A percentile compares a stretch with the other conserved stretches of the same genome.
These are phyloP conservation scores for Lecanoromycetidae sp. DNA, from an alignment of 2,329 filamentous ascomycete species.

Conservation along the genomic window DNA sequence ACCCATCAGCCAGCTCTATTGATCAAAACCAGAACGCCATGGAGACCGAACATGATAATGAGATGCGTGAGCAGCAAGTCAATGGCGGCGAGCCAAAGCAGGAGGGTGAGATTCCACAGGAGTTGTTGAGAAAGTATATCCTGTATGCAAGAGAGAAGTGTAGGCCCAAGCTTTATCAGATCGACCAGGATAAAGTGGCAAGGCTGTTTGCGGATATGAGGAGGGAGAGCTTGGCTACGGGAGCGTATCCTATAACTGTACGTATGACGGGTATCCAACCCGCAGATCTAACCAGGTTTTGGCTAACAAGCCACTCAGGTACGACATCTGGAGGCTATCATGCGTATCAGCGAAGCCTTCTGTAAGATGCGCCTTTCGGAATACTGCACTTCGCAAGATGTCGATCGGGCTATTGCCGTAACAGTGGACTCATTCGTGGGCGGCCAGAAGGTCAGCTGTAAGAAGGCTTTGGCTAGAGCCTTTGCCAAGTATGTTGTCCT, in stretches of 20 bases:
- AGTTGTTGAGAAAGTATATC: slow-evolving; percentile 89
- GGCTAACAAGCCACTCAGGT: slow-evolving; percentile 46
- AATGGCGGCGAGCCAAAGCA: slow-evolving; percentile 38
- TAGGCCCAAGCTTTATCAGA: slow-evolving; percentile 85
- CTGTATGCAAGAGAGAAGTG: slow-evolving; percentile 85
- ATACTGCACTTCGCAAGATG: slow-evolving; percentile 79
- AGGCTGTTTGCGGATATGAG: slow-evolving; percentile 93
- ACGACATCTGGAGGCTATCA: slow-evolving; percentile 93
- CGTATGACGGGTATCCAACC: too few relatives aligned
- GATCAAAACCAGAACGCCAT: slow-evolving; percentile 41
- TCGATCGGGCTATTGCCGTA: slow-evolving; percentile 93
- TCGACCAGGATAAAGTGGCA: slow-evolving; percentile 94
- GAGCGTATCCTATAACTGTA: slow-evolving; percentile 96
- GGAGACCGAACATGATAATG: slow-evolving; percentile 50
- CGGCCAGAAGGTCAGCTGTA: slow-evolving; percentile 93
- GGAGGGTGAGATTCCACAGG: slow-evolving; percentile 71
- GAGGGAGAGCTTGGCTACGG: slow-evolving; percentile 80
- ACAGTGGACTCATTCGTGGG: slow-evolving; percentile 93
- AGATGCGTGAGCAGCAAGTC: slow-evolving; percentile 29
- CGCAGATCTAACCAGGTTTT: background rate
- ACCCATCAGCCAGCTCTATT: slow-evolving; percentile 48
- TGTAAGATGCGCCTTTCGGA: slow-evolving; percentile 97
- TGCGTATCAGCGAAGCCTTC: slow-evolving; percentile 87
- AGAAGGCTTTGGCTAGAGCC: slow-evolving; percentile 84
- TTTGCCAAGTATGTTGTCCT: slow-evolving; percentile 82